Evolutionary conservation across 202 grass and related monocot species (phyloP).

Genomic region (Panicum virgatum): DNA sequence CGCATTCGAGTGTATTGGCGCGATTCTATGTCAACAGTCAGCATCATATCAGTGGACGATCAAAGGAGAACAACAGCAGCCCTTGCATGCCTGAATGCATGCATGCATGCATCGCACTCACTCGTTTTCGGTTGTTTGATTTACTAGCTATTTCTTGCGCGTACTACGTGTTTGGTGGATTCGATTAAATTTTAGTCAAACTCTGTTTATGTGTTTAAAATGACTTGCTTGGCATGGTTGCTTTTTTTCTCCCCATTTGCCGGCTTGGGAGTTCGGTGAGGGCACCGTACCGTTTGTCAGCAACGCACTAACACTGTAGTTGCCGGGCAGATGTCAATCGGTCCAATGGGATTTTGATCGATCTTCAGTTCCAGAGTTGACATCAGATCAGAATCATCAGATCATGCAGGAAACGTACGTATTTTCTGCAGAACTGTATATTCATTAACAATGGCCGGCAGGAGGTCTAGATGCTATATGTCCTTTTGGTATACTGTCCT

Average conservation of each 20-base stretch:
- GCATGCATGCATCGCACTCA: neutral
- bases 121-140: conserved; percentile 10
- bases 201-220: neutral
- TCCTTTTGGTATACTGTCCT: too few species aligned
- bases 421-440: too few species aligned
- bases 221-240: neutral
- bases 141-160: neutral
- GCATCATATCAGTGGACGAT: conserved; percentile 16
- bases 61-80: neutral
- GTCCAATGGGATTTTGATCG: conserved; percentile 6
- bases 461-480: too few species aligned
- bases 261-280: neutral
- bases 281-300: neutral
- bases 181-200: neutral
- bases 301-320: conserved; percentile 13
- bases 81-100: neutral
- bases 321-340: conserved; percentile 11
- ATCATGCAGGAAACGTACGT: too few species aligned
- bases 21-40: too few species aligned
- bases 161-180: neutral
- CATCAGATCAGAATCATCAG: neutral
- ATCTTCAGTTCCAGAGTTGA: neutral
- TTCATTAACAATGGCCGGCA: too few species aligned
- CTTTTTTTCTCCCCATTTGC: neutral
- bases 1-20: too few species aligned